Percentiles rank a stretch among this genome's conserved stretches.
phyloP scores from a whole-genome alignment of 257 asterid genomes.

The Ehretia macrophylla region DNA sequence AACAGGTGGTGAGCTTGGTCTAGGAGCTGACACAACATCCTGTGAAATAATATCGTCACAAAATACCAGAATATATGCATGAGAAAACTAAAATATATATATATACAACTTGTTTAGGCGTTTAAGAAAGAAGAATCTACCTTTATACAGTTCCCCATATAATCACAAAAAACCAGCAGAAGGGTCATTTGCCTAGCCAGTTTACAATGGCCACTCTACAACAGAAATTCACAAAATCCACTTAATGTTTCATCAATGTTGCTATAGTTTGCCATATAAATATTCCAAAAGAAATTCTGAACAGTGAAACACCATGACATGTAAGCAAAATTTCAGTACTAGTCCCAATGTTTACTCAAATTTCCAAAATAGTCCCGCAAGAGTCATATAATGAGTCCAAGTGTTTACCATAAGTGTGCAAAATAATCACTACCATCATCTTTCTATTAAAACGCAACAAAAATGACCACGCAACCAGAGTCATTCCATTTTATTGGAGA shows the following conservation, averaged over 20 bases:
- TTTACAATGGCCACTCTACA: slow-evolving; percentile 86
- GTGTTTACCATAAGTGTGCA: too few relatives aligned
- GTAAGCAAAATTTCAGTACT: background rate
- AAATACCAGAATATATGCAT: background rate
- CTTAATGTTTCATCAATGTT: background rate
- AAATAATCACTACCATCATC: too few relatives aligned
- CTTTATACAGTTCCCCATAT: slow-evolving; percentile 71
- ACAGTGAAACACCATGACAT: background rate
- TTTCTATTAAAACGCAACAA: too few relatives aligned
- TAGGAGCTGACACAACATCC: slow-evolving; percentile 92
- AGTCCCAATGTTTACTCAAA: too few relatives aligned
- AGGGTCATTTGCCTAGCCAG: slow-evolving; percentile 96
- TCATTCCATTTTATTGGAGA: too few relatives aligned
- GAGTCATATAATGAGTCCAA: too few relatives aligned
- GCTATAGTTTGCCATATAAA: background rate
- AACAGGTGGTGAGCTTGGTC: slow-evolving; percentile 74
- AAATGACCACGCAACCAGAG: too few relatives aligned
- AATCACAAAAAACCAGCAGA: slow-evolving; percentile 88
- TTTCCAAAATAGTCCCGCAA: too few relatives aligned
- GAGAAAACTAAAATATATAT: too few relatives aligned
- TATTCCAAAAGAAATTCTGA: too few relatives aligned
- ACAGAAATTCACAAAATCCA: slow-evolving; percentile 4
- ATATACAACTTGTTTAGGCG: background rate
- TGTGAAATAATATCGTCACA: slow-evolving; percentile 12
- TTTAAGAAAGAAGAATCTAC: slow-evolving; percentile 3